Conservation (phyloP, 495 filamentous ascomycete species). For the Lasiosphaeria ovina region DNA sequence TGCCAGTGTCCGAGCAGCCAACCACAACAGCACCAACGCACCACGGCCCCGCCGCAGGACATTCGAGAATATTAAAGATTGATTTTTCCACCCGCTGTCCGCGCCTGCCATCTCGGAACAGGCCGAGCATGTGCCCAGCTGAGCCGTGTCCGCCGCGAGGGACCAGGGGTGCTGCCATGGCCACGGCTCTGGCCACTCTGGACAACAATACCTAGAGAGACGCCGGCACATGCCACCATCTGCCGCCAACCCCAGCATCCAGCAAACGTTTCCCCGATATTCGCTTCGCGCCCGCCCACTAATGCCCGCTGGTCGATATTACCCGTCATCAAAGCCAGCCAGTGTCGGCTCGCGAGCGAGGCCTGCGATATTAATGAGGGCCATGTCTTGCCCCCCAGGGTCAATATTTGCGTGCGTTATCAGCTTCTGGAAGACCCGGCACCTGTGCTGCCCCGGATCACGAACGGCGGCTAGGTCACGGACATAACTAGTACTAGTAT, state of each 20-base stretch:
- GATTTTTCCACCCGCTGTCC: no score
- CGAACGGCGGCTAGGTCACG: slow-evolving; percentile 7
- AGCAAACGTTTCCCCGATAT: not conserved
- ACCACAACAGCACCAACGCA: no score
- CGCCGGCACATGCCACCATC: not conserved
- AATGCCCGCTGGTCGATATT: slow-evolving; percentile 10
- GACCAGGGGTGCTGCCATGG: no score
- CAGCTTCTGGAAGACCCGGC: slow-evolving; percentile 5
- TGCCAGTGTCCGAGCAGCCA: no score
- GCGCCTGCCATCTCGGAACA: no score
- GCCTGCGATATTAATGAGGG: slow-evolving; percentile 28
- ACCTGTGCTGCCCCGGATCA: not conserved
- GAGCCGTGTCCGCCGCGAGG: no score
- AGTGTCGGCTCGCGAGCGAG: slow-evolving; percentile 29
- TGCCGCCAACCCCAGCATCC: not conserved
- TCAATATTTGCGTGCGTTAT: slow-evolving; percentile 5
- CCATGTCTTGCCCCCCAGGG: slow-evolving; percentile 25
- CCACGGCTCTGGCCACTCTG: no score
- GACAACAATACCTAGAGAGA: no score
- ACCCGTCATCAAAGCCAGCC: slow-evolving; percentile 18
- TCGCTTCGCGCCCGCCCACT: not conserved
- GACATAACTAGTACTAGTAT: not conserved
- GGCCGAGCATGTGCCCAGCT: no score
- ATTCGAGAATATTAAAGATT: no score
- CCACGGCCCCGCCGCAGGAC: no score